Evolutionary conservation across 257 asterid species (phyloP), one percentile per base, ranked within the genome.

Genomic region (Gardenia jasminoides): DNA sequence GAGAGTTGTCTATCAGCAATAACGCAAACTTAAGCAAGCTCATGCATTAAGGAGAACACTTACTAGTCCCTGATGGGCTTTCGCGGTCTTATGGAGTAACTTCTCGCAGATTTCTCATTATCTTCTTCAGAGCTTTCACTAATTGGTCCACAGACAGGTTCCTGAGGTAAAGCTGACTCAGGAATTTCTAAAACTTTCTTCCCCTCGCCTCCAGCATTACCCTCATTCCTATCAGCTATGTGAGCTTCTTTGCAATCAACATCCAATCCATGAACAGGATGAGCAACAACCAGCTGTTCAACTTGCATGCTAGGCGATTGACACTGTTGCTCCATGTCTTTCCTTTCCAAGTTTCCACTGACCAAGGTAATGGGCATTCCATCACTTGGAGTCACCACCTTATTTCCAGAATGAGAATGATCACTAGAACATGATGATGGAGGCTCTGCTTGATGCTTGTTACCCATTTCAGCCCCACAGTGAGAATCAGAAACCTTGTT

Each of bases 51-150:
- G 78, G 67, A 73, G 75, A 76, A 75, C 76, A 76, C 97, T 88
- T 83, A 89, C 97, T 30, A n/a, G 67, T 78, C 74, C 72, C 22
- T 85, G 66, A 78, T 84, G 72, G 61, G 87, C 76, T 79, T 88
- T 72, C 86, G 82, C 39, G 66, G 79, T 81, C 90, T 85, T 76
- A 76, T 79, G 52, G 64, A 70, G 70, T 86, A 80, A 76, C 81
- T 78, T 66, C 84, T 78, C 50, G 74, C 79, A 72, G 84, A 65
- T 80, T 56, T 79, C 43, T 87, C 92, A 80, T 76, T 80, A 31
- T 84, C 87, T 79, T 81, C 89, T 77, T 91, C 94, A 76, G 91
- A 85, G 78, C 80, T 84, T 83, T 81, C 90, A 67, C 73, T 77
- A 83, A 71, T 44, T 80, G 74, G 72, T 77, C 36, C 81, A 78